Percentiles rank a stretch among this genome's conserved stretches.
Evolutionary conservation across 306 rosid genomes (phyloP).

Genomic region (Pyrus communis): DNA sequence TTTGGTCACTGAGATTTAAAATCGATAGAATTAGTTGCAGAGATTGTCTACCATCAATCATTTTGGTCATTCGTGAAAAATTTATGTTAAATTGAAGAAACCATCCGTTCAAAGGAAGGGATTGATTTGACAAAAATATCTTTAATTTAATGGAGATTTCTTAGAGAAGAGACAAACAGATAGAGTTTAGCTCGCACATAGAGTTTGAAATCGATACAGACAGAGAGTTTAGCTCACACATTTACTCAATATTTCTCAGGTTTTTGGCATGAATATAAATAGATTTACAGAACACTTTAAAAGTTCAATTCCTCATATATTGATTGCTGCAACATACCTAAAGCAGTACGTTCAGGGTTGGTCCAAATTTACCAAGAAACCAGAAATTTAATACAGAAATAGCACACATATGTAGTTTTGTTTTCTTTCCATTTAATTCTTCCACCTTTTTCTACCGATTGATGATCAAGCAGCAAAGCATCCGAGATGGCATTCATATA

Average conservation of each 20-base stretch:
- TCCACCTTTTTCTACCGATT: not conserved
- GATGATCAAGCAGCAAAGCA: slow-evolving; percentile 34
- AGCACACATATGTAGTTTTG: not conserved
- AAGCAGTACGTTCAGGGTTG: not conserved
- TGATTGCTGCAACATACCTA: not conserved
- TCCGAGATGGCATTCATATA: slow-evolving; percentile 45
- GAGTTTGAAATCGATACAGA: no score
- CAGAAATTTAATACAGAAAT: not conserved
- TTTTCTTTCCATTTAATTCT: not conserved
- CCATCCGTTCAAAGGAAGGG: no score
- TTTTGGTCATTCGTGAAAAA: no score
- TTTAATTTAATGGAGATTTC: no score
- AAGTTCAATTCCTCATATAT: not conserved
- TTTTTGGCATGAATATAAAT: not conserved
- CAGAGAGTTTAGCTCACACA: not conserved
- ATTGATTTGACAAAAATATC: no score
- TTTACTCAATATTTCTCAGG: not conserved
- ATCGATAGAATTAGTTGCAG: no score
- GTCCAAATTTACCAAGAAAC: not conserved
- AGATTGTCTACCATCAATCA: no score
- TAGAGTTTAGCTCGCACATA: no score
- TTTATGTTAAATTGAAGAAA: no score
- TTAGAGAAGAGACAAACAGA: no score
- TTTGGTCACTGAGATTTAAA: no score
- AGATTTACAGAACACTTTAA: not conserved